Base-by-base conservation (phyloP, 352 stramenopile genomes). In the Phytopythium boreale region DNA sequence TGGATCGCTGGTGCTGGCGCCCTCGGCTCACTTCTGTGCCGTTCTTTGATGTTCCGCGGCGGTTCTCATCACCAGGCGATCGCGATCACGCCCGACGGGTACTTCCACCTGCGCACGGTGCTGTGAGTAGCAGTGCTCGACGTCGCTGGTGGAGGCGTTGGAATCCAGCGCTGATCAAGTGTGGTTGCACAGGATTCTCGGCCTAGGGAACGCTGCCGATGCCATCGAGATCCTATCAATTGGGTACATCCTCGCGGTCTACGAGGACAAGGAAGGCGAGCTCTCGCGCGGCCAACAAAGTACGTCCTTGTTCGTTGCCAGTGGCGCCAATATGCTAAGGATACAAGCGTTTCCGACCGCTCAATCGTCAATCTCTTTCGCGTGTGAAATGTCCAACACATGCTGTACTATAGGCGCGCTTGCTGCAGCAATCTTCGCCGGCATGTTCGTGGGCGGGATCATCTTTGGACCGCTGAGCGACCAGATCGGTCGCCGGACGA, bases 181-280 rank as follows among this genome's bases (percentile, higher is more conserved):
- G n/a, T 62, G 46, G 41, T 8, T 36, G 2, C 39, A 17, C 67
- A 93, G 82, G 19, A 93, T 93, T 67, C 64, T 95, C 20, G 86
- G 84, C 2, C 67, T 92, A 19, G 91, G 83, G 2, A 97, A 97
- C 68, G 91, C 87, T 1, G 89, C 88, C 0, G 91, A 97, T 58
- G 91, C 91, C 2, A 92, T 97, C 31, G 91, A 97, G 72, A 94
- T 97, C 66, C 81, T 97, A 10, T 89, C 85, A 2, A 95, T 97
- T 49, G 89, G 89, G 22, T 97, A 96, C 77, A 97, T 97, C 65
- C 67, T 97, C 46, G 80, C 82, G 0, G 86, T 91, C 17, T 92
- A 93, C 56, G 74, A 90, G 61, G 83, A 95, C 68, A 85, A 80
- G 41, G 83, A 90, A 71, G 81, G 83, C 56, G 39, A 46, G 31